These are phyloP conservation scores for Suhomyces bolitotheri DNA, from an alignment of 1,139 yeast species.

Conservation along the genomic window DNA sequence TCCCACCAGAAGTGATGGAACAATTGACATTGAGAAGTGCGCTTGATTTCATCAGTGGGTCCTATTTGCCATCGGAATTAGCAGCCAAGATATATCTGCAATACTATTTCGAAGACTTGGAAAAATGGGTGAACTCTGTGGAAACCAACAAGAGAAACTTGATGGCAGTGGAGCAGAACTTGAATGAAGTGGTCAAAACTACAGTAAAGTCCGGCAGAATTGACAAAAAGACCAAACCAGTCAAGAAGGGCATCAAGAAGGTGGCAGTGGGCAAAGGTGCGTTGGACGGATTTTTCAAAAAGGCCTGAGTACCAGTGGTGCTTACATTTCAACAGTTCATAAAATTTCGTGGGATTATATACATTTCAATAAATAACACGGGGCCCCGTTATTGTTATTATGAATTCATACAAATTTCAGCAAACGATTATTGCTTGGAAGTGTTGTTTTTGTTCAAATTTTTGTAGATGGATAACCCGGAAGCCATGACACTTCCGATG, in stretches of 20 bases:
- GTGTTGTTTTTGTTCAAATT: conserved; percentile 35
- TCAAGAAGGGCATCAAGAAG: conserved; percentile 29
- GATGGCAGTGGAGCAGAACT: conserved; percentile 38
- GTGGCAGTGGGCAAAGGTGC: conserved; percentile 62
- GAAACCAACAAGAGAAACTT: conserved; percentile 28
- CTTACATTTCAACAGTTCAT: background rate
- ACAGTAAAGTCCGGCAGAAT: conserved; percentile 19
- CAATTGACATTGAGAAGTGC: conserved; percentile 26
- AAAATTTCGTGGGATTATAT: conserved; percentile 1
- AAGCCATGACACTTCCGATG: conserved; percentile 71
- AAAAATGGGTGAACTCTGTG: conserved; percentile 30
- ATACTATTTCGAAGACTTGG: conserved; percentile 28
- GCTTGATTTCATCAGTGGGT: conserved; percentile 33
- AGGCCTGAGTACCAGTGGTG: conserved; percentile 18
- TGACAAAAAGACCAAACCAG: conserved; percentile 19
- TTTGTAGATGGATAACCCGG: conserved; percentile 73
- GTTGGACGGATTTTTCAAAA: conserved; percentile 59
- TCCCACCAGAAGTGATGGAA: conserved; percentile 32
- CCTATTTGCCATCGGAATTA: conserved; percentile 24
- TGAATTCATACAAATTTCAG: background rate
- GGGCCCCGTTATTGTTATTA: no score
- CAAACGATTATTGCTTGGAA: background rate
- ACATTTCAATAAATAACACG: conserved; percentile 6
- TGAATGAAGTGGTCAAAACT: conserved; percentile 27
- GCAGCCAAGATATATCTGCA: conserved; percentile 17